Percentiles rank a stretch among this genome's conserved stretches.
These are phyloP conservation scores for Coniferiporia weirii DNA, from an alignment of 1,284 basidiomycete genomes.

Conservation along the genomic window DNA sequence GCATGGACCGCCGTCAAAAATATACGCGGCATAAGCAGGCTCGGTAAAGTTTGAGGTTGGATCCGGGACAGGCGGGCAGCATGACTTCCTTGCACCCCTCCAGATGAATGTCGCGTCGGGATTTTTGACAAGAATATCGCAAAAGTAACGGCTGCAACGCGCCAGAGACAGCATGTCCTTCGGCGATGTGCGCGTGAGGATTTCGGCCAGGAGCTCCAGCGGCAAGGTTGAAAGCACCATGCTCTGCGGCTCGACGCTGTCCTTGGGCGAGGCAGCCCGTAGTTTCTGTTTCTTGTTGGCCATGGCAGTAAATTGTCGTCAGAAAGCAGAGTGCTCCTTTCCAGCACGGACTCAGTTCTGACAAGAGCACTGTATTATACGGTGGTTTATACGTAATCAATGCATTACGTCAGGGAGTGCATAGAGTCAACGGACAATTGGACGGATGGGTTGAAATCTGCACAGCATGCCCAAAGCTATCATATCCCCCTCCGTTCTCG, in stretches of 20 bases:
- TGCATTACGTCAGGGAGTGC: no score
- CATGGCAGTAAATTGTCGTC: not conserved
- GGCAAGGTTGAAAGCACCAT: conserved; percentile 28
- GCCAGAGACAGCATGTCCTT: conserved; percentile 43
- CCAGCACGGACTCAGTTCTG: not conserved
- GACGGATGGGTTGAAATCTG: not conserved
- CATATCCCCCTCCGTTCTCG: conserved; percentile 87
- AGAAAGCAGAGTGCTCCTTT: not conserved
- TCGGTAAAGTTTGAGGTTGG: conserved; percentile 38
- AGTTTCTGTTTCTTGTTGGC: conserved; percentile 4
- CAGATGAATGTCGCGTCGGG: conserved; percentile 42
- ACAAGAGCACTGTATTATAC: no score
- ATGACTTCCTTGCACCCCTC: conserved; percentile 38
- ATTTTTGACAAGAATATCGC: conserved; percentile 38
- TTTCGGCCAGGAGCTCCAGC: conserved; percentile 42
- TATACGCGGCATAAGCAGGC: conserved; percentile 48
- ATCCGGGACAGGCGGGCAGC: conserved; percentile 38
- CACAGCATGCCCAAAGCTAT: conserved; percentile 73
- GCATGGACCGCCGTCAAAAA: conserved; percentile 55
- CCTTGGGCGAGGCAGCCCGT: not conserved
- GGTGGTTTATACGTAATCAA: no score
- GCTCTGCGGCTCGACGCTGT: not conserved
- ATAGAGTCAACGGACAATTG: no score
- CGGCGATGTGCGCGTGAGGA: conserved; percentile 37
- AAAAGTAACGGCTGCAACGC: conserved; percentile 44